Evolutionary conservation across 2,329 filamentous ascomycete genomes (phyloP).

Genomic region (Sporothrix euskadiensis): DNA sequence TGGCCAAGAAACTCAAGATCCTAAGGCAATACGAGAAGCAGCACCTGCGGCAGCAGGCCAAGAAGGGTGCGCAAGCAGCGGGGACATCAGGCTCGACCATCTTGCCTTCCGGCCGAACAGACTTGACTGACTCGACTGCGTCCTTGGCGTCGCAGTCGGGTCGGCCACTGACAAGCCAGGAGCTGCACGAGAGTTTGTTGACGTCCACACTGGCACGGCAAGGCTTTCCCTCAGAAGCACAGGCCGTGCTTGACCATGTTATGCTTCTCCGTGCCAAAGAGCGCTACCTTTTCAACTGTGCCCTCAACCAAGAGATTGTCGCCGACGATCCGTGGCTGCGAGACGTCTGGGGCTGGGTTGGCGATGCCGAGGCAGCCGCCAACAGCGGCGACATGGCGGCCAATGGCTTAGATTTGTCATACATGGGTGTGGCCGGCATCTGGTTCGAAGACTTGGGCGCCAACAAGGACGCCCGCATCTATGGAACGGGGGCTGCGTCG

Average conservation of each 20-base stretch:
- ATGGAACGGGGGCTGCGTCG: constrained; percentile 44
- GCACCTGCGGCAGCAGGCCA: constrained; percentile 25
- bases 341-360: constrained; percentile 76
- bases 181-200: constrained; percentile 59
- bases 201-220: constrained; percentile 47
- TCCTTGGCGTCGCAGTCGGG: constrained; percentile 29
- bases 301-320: constrained; percentile 65
- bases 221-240: constrained; percentile 53
- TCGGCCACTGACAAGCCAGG: constrained; percentile 42
- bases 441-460: constrained; percentile 70
- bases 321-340: constrained; percentile 73
- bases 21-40: constrained; percentile 45
- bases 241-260: constrained; percentile 55
- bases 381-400: constrained; percentile 69
- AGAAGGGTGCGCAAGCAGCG: constrained; percentile 17
- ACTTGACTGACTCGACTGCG: constrained; percentile 31
- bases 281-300: constrained; percentile 64
- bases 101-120: neutral
- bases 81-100: neutral
- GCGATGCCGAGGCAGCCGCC: constrained; percentile 64
- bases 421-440: constrained; percentile 70
- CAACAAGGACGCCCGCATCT: constrained; percentile 33
- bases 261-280: constrained; percentile 63
- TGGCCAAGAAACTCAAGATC: constrained; percentile 52
- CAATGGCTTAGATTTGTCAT: constrained; percentile 69